phyloP scores from a whole-genome alignment of 352 stramenopile species.

The Phytophthora megakarya region DNA sequence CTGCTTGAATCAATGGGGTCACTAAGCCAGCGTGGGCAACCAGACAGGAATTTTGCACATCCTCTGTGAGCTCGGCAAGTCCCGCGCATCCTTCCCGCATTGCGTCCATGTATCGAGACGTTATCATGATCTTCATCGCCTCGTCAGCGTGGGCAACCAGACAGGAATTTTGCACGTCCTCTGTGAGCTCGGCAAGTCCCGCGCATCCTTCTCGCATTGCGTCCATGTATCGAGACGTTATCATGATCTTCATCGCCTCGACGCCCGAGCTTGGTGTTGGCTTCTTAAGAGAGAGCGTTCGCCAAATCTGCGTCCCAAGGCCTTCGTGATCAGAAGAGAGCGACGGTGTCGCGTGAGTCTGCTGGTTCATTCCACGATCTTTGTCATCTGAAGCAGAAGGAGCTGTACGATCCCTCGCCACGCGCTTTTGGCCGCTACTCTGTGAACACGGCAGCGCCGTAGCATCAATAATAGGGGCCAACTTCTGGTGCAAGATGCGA shows the following conservation, averaged over 20 bases:
- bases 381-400: not conserved
- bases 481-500: conserved; percentile 67
- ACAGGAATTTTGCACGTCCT: conserved; percentile 63
- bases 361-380: conserved; percentile 3
- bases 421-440: conserved; percentile 70
- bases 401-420: conserved; percentile 18
- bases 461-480: conserved; percentile 53
- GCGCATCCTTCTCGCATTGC: conserved; percentile 78
- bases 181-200: conserved; percentile 70
- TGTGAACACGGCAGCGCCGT: conserved; percentile 60
- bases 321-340: conserved; percentile 40
- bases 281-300: conserved; percentile 50
- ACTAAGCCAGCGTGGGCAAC: conserved; percentile 66
- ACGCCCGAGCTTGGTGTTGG: conserved; percentile 67
- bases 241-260: conserved; percentile 87
- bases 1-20: conserved; percentile 48
- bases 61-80: conserved; percentile 71
- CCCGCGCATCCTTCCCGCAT: conserved; percentile 78
- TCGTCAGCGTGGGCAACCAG: conserved; percentile 64
- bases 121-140: conserved; percentile 88
- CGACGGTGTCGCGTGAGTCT: not conserved
- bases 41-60: conserved; percentile 62
- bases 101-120: conserved; percentile 67
- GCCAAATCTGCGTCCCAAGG: conserved; percentile 66
- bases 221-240: conserved; percentile 74